Evolutionary conservation across 305 asterid genomes (phyloP).

Genomic region (Galium porrigens): DNA sequence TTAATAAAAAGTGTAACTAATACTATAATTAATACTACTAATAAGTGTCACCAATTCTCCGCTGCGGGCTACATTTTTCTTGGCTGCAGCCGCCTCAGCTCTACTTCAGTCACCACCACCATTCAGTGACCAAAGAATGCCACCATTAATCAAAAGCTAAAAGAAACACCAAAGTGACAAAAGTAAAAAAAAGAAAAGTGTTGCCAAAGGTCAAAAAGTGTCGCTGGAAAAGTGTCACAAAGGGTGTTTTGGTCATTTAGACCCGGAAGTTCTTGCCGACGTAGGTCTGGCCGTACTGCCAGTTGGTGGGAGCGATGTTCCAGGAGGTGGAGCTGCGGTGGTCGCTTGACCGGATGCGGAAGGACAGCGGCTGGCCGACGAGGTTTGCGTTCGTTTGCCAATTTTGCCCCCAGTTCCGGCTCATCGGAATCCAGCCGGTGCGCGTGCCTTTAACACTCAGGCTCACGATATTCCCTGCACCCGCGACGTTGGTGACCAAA

Average conservation of each 20-base stretch:
- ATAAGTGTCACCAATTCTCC: background rate
- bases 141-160: background rate
- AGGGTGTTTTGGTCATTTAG: constrained; percentile 14
- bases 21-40: background rate
- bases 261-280: constrained; percentile 70
- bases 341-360: constrained; percentile 53
- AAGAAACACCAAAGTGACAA: background rate
- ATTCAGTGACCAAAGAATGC: constrained; percentile 3
- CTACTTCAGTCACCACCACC: background rate
- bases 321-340: constrained; percentile 64
- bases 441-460: constrained; percentile 35
- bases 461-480: constrained; percentile 46
- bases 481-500: constrained; percentile 42
- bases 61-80: constrained; percentile 32
- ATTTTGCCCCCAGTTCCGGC: constrained; percentile 85
- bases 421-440: constrained; percentile 54
- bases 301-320: constrained; percentile 48
- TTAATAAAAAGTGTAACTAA: background rate
- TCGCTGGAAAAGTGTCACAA: background rate
- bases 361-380: constrained; percentile 58
- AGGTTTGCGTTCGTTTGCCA: constrained; percentile 49
- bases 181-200: background rate
- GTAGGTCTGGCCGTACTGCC: constrained; percentile 81
- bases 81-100: constrained; percentile 31
- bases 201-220: background rate